Evolutionary conservation across 2,329 filamentous ascomycete genomes (phyloP), one percentile per base, ranked within the genome.

Genomic region (Xylaria sp.): DNA sequence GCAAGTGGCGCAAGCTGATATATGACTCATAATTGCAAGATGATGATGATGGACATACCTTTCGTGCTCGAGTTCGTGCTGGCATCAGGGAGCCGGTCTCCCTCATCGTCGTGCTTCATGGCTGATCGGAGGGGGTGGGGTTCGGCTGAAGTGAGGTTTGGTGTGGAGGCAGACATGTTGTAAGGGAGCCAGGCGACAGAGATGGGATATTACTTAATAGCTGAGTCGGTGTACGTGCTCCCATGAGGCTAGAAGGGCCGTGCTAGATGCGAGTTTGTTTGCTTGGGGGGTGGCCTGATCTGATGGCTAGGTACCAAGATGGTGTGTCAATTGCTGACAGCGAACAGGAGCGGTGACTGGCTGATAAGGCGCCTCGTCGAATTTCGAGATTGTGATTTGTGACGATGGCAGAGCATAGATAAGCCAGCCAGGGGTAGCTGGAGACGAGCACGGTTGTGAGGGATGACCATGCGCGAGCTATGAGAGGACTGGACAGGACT

Each of bases 31-130:
- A 31, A 63, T 54, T 28, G 46, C 35, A 52, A 65, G 42, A 63
- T 53, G 12, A 31, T 31, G 28, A 4, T n/a, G n/a, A 67, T 12
- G 19, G 21, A 71, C 72, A 53, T 65, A 74, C 72, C 72, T 74
- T 74, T 73, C 12, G 60, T 53, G 21, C 62, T 69, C 11, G 67
- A 54, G 38, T 57, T 53, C 33, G 63, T 64, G 55, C 67, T 70
- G 17, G 64, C 62, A 19, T 70, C 57, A 1, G 70, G 68, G 3
- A 65, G 47, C 31, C 69, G 67, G 40, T 74, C 73, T 15, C 65
- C 55, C 42, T 74, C 73, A 57, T 75, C 73, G 17, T 75, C 73
- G 37, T 73, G 67, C 58, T 73, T 75, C 57, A 75, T 60, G 46
- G 72, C 72, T 53, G 73, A 72, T 19, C 73, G 72, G 21, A 74